A percentile compares a stretch with the other conserved stretches of the same genome.
Conservation (phyloP, 2,329 filamentous ascomycete genomes). For the Diaporthe capsici region DNA sequence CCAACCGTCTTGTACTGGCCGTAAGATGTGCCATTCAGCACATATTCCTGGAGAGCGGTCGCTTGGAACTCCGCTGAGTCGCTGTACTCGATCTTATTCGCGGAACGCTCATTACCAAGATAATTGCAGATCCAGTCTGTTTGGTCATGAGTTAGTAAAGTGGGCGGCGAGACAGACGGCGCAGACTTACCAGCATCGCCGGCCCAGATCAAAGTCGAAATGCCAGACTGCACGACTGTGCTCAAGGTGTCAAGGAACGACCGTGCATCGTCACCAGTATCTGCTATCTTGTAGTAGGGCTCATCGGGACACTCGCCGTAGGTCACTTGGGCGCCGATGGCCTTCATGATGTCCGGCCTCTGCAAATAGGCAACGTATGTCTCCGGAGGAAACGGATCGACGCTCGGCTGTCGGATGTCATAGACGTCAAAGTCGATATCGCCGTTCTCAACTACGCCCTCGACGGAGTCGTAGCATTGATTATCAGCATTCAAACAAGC, state of each 20-base stretch:
- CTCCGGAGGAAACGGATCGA: conserved; percentile 46
- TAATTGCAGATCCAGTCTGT: conserved; percentile 39
- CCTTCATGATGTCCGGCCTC: conserved; percentile 44
- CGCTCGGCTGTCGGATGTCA: conserved; percentile 47
- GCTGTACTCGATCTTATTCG: conserved; percentile 12
- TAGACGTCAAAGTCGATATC: conserved; percentile 46
- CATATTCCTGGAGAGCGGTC: conserved; percentile 22
- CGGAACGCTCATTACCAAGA: conserved; percentile 23
- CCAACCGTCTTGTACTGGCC: conserved; percentile 31
- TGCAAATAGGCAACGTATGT: conserved; percentile 46
- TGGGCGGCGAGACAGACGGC: not conserved
- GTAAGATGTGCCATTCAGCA: conserved; percentile 32
- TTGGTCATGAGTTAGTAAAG: not conserved
- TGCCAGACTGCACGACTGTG: conserved; percentile 33
- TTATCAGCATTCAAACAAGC: conserved; percentile 52
- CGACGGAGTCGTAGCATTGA: conserved; percentile 54
- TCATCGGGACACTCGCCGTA: conserved; percentile 41
- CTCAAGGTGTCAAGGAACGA: conserved; percentile 24
- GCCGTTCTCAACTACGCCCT: conserved; percentile 43
- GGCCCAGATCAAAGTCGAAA: conserved; percentile 37
- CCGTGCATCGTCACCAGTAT: conserved; percentile 33
- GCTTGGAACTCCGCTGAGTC: conserved; percentile 21
- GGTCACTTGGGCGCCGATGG: conserved; percentile 45
- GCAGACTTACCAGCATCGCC: conserved; percentile 33
- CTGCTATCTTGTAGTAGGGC: conserved; percentile 35